These are phyloP conservation scores for Alternaria arbusti DNA, from an alignment of 2,329 filamentous ascomycete genomes.

Conservation along the genomic window DNA sequence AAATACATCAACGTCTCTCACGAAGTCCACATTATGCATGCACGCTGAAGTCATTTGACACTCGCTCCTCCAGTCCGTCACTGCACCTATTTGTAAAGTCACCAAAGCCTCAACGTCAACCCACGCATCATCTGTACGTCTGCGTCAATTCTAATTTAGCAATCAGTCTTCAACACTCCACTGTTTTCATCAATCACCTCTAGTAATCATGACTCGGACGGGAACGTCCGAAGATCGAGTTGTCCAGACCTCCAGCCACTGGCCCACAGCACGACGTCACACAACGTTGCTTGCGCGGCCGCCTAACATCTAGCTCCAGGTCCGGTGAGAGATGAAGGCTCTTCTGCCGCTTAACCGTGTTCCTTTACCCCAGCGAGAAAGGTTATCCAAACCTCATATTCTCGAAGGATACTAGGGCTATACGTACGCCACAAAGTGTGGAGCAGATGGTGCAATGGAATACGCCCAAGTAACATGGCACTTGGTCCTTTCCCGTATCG, in stretches of 20 bases:
- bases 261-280: slow-evolving; percentile 8
- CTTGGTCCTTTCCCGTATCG: neutral
- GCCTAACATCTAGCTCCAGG: neutral
- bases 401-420: neutral
- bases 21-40: neutral
- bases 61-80: neutral
- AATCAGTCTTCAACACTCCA: neutral
- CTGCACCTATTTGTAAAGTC: neutral
- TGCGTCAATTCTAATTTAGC: neutral
- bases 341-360: neutral
- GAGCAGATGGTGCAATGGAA: neutral
- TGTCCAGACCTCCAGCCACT: neutral
- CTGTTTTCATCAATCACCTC: neutral
- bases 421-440: neutral
- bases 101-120: neutral
- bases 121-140: neutral
- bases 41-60: neutral
- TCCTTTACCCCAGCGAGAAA: neutral
- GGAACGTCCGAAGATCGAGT: neutral
- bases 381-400: slow-evolving; percentile 2
- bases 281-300: neutral
- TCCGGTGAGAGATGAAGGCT: neutral
- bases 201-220: neutral
- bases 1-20: neutral
- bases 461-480: neutral